These are phyloP conservation scores for Setaria italica DNA, from an alignment of 202 grass and related monocot genomes.

Conservation along the genomic window DNA sequence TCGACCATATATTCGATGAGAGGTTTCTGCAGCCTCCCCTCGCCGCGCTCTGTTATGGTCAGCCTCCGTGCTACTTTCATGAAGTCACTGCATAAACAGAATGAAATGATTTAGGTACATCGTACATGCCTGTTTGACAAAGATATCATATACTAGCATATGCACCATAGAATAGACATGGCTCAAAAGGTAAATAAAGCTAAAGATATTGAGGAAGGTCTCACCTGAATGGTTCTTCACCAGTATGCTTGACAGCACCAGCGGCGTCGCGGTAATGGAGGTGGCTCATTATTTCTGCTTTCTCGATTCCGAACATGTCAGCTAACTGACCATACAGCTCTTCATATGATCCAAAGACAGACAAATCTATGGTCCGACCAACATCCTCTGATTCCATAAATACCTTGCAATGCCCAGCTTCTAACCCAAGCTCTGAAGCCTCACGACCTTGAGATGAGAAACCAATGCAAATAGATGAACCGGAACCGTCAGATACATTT, in stretches of 20 bases:
- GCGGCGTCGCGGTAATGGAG: conserved; percentile 67
- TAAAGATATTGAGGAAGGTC: background rate
- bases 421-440: conserved; percentile 57
- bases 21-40: conserved; percentile 51
- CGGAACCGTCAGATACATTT: conserved; percentile 59
- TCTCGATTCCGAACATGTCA: conserved; percentile 82
- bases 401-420: conserved; percentile 73
- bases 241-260: conserved; percentile 69
- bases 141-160: background rate
- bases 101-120: conserved; percentile 5
- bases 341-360: conserved; percentile 74
- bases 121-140: background rate
- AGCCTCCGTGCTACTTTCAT: conserved; percentile 82
- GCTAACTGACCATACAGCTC: conserved; percentile 68
- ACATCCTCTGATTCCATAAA: conserved; percentile 88
- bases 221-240: conserved; percentile 76
- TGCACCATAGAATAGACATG: background rate
- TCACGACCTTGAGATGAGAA: conserved; percentile 51
- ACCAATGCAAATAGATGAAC: conserved; percentile 65
- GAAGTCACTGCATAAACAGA: conserved; percentile 60
- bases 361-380: conserved; percentile 74
- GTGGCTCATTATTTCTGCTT: conserved; percentile 67
- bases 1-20: conserved; percentile 55
- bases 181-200: conserved; percentile 1
- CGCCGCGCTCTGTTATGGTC: conserved; percentile 52